phyloP scores from a whole-genome alignment of 495 filamentous ascomycete genomes.

The Aspergillus sparsus region DNA sequence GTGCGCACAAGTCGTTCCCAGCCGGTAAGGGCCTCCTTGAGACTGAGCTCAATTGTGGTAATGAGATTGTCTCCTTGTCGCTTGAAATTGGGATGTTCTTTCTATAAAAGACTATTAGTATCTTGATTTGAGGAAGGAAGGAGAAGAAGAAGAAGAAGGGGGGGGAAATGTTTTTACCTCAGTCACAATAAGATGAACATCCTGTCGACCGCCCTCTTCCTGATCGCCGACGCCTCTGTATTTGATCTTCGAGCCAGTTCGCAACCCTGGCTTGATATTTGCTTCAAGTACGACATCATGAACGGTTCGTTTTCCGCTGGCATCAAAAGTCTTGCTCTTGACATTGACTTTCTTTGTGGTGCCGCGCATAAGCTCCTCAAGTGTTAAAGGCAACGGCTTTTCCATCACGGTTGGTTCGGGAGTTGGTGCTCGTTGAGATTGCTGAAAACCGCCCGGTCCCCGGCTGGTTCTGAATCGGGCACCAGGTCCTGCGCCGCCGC shows the following conservation, averaged over 20 bases:
- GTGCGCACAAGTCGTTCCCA: conserved; percentile 91
- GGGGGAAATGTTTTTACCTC: conserved; percentile 70
- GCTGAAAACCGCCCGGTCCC: conserved; percentile 47
- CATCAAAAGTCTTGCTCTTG: conserved; percentile 91
- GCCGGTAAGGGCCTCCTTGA: conserved; percentile 97
- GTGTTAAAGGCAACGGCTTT: conserved; percentile 72
- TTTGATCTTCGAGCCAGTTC: conserved; percentile 96
- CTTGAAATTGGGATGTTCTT: conserved; percentile 77
- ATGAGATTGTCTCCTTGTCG: conserved; percentile 86
- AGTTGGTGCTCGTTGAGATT: conserved; percentile 54
- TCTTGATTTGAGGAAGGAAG: neutral
- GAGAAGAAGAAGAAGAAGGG: neutral
- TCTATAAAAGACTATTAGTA: conserved; percentile 54
- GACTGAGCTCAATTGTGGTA: conserved; percentile 70
- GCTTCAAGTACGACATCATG: conserved; percentile 91
- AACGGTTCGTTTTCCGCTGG: conserved; percentile 74
- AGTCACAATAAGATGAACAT: conserved; percentile 89
- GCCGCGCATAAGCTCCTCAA: conserved; percentile 86
- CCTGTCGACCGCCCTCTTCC: conserved; percentile 95
- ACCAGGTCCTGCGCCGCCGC: conserved; percentile 30
- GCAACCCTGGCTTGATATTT: conserved; percentile 89
- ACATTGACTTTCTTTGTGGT: conserved; percentile 95
- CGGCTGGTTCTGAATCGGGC: conserved; percentile 35
- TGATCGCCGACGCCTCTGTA: conserved; percentile 95
- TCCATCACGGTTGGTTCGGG: conserved; percentile 91